Evolutionary conservation across 2,329 filamentous ascomycete species (phyloP), one percentile per base, ranked within the genome.

Genomic region (Ustilaginoidea virens): DNA sequence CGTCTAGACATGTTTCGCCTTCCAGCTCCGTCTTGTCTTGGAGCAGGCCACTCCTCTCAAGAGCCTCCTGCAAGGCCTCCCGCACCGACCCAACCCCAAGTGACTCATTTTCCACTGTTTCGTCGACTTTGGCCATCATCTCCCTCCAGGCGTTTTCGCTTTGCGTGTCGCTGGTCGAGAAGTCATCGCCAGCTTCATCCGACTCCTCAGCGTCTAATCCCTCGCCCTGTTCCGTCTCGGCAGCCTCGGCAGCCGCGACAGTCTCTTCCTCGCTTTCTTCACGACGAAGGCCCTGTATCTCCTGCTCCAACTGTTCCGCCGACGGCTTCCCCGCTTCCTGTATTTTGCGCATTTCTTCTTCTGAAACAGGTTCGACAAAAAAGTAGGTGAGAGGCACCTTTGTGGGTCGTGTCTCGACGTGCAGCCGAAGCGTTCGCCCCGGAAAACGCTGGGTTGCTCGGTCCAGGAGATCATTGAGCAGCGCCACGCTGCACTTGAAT

Each of bases 281-380:
- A 23, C 51, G 44, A 2, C 51, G 49, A 3, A 74, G 39, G 7
- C 64, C 70, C 24, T 74, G 56, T 11, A 82, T 63, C 10, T 62
- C 53, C 22, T 60, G 62, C 48, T 92, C 78, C 39, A 81, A 81
- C 9, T 67, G 67, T 27, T 78, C 72, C 14, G 85, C 66, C 19
- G 69, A 66, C 12, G 61, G 68, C 37, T 71, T 69, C 33, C 69
- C 74, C 10, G 63, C 63, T 14, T 61, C 67, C 48, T 96, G 87
- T n/a, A 90, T 80, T 9, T 55, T 51, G 12, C 77, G 58, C 36
- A 92, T 81, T 30, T 82, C 64, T 5, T 74, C 66, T 5, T 80
- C 67, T 0, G 68, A 69, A 30, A 96, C 74, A 4, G 90, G 86
- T 49, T 92, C 79, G 10, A 77, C 86, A 46, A 93, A 92, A 30